Evolutionary conservation across 202 grass and related monocot species (phyloP), one percentile per base, ranked within the genome.

Genomic region (Hordeum pubiflorum): DNA sequence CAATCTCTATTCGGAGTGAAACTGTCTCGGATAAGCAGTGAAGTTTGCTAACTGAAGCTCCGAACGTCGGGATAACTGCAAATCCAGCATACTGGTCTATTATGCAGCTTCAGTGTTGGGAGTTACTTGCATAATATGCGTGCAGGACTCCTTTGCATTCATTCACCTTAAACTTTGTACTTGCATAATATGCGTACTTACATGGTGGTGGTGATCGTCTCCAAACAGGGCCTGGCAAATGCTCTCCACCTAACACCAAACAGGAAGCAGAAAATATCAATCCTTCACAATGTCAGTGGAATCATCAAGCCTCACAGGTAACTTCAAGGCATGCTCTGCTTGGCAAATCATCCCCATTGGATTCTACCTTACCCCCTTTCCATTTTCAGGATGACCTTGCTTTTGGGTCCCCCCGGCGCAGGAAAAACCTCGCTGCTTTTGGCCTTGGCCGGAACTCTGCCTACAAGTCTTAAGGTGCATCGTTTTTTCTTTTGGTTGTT

Each of bases 281-380:
- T 94, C 41, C 89, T 94, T 63, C 81, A 87, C 78, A 82, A 86
- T 33, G 76, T 91, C 58, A 89, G 87, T 36, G 92, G 93, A 10
- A 82, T 92, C 65, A 86, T 92, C 66, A 95, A 95, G 77, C 89
- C 89, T 9, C 76, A 84, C 85, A 95, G 93, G 93, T 94, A 76
- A 44, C 4, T 21, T n/a, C 6, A 7, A 5, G 22, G 40, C 79
- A 63, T 56, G 69, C 7, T 55, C 2, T 23, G 39, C 1, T 3
- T 62, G 2, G 10, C 32, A 22, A 13, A 39, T 13, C 61, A 43
- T 74, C 17, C 18, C 39, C 12, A 18, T 5, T 4, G 9, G 39
- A 69, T 23, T 39, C 58, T 69, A 41, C 6, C 43, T 79, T 58
- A 82, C 6, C 3, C 5, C 22, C n/a, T n/a, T 7, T 13, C 22